Base-by-base conservation (phyloP, 371 early-diverging fungal genomes). In the Mortierella sp. region DNA sequence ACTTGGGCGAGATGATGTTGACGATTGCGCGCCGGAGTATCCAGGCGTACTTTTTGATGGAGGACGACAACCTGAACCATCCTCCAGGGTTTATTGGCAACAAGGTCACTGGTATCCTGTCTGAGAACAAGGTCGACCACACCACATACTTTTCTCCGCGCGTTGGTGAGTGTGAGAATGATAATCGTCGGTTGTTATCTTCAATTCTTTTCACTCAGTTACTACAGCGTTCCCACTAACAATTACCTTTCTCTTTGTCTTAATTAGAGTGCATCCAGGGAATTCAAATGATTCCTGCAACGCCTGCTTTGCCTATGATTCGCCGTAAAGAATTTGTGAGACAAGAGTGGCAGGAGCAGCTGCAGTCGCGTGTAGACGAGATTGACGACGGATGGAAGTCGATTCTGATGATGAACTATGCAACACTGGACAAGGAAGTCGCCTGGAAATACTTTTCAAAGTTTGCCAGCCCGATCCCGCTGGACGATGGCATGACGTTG, bases 221-320 rank as follows among this genome's bases (percentile, higher is more conserved):
- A 57, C 26, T 9, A 34, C 38, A 34, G 42, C 42, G 28, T 16
- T 28, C 44, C 4, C 14, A 42, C 44, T 19, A 21, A 21, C 11
- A 8, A 34, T 19, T 48, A 3, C n/a, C 24, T 63, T 16, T 65
- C 72, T 68, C 55, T 47, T 28, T 13, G 57, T 72, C 48, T 52
- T 24, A 16, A 44, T 14, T 78, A 91, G 94, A 96, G 83, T 96
- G 82, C 73, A 95, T 96, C 65, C 94, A 94, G 81, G 95, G 96
- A 13, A 96, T 96, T 77, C 96, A 95, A 77, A 94, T 94, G 89
- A 84, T 96, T 34, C 96, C 96, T 0, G 94, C 95, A 80, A 96
- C 96, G 24, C 96, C 96, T 3, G 93, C 92, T 1, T 77, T 92
- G 47, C 88, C 89, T 0, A 76, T 90, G 75, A 84, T 91, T 21